Evolutionary conservation across 106 monocot species (phyloP).

Genomic region (Chionographis japonica): DNA sequence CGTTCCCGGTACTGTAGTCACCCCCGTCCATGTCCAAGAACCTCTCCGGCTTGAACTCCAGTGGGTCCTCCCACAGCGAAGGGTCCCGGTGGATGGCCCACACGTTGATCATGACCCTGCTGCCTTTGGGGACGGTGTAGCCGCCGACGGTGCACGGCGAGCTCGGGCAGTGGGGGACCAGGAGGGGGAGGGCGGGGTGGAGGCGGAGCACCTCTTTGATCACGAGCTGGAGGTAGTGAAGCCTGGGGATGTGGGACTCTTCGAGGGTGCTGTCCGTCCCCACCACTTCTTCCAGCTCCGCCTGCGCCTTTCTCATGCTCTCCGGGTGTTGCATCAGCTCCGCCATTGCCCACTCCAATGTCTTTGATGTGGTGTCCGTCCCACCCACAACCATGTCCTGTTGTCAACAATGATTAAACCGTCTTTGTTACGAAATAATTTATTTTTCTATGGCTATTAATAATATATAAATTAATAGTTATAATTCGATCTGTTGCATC

Average conservation of each 20-base stretch:
- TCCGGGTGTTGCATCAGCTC: too few relatives aligned
- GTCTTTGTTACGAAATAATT: too few relatives aligned
- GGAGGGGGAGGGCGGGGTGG: conserved; percentile 20
- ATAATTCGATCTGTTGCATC: too few relatives aligned
- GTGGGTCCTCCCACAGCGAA: conserved; percentile 19
- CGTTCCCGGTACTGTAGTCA: too few relatives aligned
- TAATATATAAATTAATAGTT: too few relatives aligned
- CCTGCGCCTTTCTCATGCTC: too few relatives aligned
- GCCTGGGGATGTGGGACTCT: conserved; percentile 11
- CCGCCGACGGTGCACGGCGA: conserved; percentile 3
- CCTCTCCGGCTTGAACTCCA: conserved; percentile 27
- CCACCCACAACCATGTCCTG: conserved; percentile 29
- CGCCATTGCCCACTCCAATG: too few relatives aligned
- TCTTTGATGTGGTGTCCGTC: conserved; percentile 11
- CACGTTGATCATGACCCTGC: conserved; percentile 19
- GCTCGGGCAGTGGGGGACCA: conserved; percentile 24
- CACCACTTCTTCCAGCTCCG: conserved; percentile 14
- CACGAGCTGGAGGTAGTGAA: conserved; percentile 15
- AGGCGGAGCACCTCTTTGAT: conserved; percentile 16
- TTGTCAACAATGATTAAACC: too few relatives aligned
- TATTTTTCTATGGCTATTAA: too few relatives aligned
- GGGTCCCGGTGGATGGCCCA: conserved; percentile 26
- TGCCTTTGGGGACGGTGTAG: conserved; percentile 11
- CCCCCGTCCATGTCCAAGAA: conserved; percentile 10
- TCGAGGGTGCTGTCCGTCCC: conserved; percentile 11